Conservation (phyloP, 805 yeast genomes). For the Ogataea parapolymorpha region DNA sequence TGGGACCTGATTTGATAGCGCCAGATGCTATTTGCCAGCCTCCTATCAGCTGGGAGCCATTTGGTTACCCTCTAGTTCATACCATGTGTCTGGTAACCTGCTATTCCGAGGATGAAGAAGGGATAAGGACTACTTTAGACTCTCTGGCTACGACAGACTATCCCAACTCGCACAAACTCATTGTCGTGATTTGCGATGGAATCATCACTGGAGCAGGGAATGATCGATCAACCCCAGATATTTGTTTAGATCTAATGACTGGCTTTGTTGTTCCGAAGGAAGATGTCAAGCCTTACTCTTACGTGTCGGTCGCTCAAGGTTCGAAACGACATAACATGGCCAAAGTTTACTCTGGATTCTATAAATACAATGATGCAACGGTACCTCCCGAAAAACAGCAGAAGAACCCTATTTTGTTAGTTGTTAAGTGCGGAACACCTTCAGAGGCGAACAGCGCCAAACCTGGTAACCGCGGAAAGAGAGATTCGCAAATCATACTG, state of each 20-base stretch:
- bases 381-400: constrained; percentile 81
- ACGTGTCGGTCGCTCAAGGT: constrained; percentile 95
- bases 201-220: constrained; percentile 93
- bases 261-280: constrained; percentile 69
- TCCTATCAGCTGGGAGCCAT: constrained; percentile 84
- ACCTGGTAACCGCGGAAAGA: constrained; percentile 95
- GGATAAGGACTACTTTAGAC: constrained; percentile 83
- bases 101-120: constrained; percentile 88
- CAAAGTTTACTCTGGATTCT: constrained; percentile 91
- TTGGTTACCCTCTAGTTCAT: constrained; percentile 73
- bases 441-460: constrained; percentile 65
- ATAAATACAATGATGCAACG: constrained; percentile 74
- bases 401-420: constrained; percentile 70
- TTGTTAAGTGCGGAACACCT: constrained; percentile 89
- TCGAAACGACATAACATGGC: constrained; percentile 97
- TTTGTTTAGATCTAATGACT: constrained; percentile 82
- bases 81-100: constrained; percentile 81
- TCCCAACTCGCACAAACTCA: constrained; percentile 90
- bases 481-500: constrained; percentile 88
- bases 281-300: constrained; percentile 76
- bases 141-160: constrained; percentile 93
- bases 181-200: constrained; percentile 90
- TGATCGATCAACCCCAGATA: constrained; percentile 83
- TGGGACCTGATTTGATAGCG: constrained; percentile 59
- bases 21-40: constrained; percentile 90